Evolutionary conservation across 306 rosid species (phyloP).

Genomic region (Lathyrus oleraceus): DNA sequence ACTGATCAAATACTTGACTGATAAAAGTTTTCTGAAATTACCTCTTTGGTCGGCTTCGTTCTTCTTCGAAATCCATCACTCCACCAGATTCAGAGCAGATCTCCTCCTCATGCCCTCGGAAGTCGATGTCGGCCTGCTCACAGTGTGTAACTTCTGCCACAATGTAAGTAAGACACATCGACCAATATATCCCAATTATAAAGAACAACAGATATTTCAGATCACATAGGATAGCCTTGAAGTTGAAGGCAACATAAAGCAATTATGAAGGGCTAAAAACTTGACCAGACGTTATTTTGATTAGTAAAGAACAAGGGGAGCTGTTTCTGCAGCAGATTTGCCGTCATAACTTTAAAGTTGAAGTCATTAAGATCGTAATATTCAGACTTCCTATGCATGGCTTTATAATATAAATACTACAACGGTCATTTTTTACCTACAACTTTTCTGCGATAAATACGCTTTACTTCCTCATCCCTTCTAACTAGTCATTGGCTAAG

Average conservation of each 20-base stretch:
- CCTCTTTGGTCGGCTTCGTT: constrained; percentile 97
- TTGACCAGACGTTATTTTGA: background rate
- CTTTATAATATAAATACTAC: background rate
- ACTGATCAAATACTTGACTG: constrained; percentile 26
- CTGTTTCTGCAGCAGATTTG: background rate
- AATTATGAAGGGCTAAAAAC: constrained; percentile 10
- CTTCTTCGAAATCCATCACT: constrained; percentile 99
- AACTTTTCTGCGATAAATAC: background rate
- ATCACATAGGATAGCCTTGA: constrained; percentile 24
- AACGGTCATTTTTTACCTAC: background rate
- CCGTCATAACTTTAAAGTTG: background rate
- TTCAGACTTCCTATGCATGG: background rate
- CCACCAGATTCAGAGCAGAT: constrained; percentile 98
- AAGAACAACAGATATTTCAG: constrained; percentile 29
- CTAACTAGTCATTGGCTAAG: background rate
- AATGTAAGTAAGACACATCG: constrained; percentile 97
- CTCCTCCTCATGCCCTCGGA: constrained; percentile 99
- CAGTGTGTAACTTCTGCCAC: constrained; percentile 99
- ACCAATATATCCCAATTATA: constrained; percentile 66
- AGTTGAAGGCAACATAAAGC: constrained; percentile 19
- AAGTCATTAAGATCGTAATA: background rate
- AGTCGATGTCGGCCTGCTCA: constrained; percentile 97
- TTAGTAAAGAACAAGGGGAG: constrained; percentile 3
- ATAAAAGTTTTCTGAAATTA: constrained; percentile 34
- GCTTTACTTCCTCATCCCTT: background rate